phyloP scores from a whole-genome alignment of 768 basidiomycete genomes.

The Kwoniella europaea region DNA sequence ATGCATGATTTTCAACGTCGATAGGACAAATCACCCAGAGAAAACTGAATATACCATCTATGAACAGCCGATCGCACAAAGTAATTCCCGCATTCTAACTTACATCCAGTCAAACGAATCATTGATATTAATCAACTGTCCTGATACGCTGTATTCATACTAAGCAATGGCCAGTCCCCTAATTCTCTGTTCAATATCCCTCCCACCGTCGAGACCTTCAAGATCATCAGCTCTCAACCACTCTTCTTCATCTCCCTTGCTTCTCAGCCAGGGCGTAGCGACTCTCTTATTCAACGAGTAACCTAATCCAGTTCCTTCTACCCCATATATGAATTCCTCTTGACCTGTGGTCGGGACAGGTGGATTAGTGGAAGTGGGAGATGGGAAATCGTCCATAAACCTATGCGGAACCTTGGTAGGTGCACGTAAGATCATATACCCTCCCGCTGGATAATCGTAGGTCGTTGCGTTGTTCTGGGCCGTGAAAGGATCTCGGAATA shows the following conservation, averaged over 20 bases:
- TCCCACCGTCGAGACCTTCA: background rate
- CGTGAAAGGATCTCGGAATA: slow-evolving; percentile 21
- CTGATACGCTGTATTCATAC: too few species aligned
- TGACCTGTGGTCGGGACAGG: background rate
- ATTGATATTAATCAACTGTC: too few species aligned
- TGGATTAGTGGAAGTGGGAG: slow-evolving; percentile 2
- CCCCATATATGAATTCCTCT: background rate
- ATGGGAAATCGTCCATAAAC: slow-evolving; percentile 17
- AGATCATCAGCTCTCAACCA: slow-evolving; percentile 25
- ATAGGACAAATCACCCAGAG: background rate
- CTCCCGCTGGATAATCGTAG: slow-evolving; percentile 1
- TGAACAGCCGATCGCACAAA: background rate
- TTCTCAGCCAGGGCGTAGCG: slow-evolving; percentile 29
- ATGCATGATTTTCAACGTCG: too few species aligned
- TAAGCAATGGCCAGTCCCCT: slow-evolving; percentile 16
- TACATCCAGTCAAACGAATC: too few species aligned
- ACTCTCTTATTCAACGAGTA: slow-evolving; percentile 32
- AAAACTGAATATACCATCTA: slow-evolving; percentile 9
- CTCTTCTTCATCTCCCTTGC: slow-evolving; percentile 21
- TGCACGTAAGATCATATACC: slow-evolving; percentile 26
- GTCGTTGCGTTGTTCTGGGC: background rate
- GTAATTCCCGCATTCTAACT: too few species aligned
- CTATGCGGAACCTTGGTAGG: slow-evolving; percentile 5
- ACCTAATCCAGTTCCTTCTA: slow-evolving; percentile 23
- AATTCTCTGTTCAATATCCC: slow-evolving; percentile 8